Conservation (phyloP, 192 early-diverging fungal species). For the Backusella parvicylindrica region DNA sequence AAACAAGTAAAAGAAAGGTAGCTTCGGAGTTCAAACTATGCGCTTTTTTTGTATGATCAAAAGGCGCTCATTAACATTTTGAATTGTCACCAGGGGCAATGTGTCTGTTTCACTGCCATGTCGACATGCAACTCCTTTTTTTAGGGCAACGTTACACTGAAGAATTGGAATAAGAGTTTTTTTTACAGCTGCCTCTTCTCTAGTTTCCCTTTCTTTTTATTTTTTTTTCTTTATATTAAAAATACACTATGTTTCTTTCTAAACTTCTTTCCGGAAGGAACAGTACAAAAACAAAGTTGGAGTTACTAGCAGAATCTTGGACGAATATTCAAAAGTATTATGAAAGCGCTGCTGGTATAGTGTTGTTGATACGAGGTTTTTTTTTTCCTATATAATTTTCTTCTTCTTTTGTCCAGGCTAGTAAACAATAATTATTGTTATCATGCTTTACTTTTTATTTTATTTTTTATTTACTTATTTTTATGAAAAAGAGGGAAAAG, state of each 20-base stretch:
- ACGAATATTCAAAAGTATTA: constrained; percentile 35
- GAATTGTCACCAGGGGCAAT: neutral
- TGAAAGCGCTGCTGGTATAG: constrained; percentile 32
- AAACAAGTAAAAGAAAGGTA: neutral
- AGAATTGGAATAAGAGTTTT: neutral
- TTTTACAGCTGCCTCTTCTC: neutral
- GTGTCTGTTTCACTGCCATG: neutral
- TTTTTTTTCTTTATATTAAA: constrained; percentile 1
- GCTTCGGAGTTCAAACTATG: neutral
- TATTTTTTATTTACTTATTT: neutral
- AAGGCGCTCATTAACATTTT: neutral
- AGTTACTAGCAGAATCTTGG: constrained; percentile 31
- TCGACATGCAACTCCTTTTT: neutral
- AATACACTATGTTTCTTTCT: constrained; percentile 29
- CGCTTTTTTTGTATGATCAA: neutral
- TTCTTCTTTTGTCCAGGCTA: neutral
- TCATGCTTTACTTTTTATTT: neutral
- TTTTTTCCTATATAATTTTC: neutral
- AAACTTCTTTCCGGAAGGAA: constrained; percentile 35
- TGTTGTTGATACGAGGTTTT: constrained; percentile 14
- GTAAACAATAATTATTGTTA: neutral
- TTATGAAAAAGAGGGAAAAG: neutral
- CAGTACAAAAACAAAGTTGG: constrained; percentile 30
- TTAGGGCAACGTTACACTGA: constrained; percentile 2
- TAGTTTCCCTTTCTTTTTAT: neutral